Percentiles rank a stretch among this genome's conserved stretches.
Evolutionary conservation across 2,329 filamentous ascomycete species (phyloP).

Genomic region (Emydomyces testavorans): DNA sequence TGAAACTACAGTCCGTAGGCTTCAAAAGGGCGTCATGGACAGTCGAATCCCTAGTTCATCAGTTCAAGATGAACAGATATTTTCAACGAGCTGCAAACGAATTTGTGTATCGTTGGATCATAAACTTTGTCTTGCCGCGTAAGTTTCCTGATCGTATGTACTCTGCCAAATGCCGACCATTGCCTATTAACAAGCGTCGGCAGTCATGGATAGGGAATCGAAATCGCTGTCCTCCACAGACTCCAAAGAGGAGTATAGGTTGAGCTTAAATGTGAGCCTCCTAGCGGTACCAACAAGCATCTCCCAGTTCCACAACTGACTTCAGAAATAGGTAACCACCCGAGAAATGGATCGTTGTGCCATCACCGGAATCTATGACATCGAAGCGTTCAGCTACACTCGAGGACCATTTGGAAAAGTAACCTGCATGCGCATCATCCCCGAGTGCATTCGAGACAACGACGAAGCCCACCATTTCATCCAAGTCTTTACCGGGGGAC

Average conservation of each 20-base stretch:
- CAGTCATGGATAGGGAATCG: slow-evolving; percentile 7
- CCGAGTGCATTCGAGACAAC: not conserved
- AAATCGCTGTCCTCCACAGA: not conserved
- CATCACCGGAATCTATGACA: slow-evolving; percentile 3
- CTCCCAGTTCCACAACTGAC: not conserved
- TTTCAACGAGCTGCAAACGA: not conserved
- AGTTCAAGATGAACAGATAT: not conserved
- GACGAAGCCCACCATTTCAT: not conserved
- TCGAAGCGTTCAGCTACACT: not conserved
- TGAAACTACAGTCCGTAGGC: not conserved
- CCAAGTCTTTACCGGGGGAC: slow-evolving; percentile 9
- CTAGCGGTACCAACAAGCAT: not conserved
- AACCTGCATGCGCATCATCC: slow-evolving; percentile 8
- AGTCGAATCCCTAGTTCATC: not conserved
- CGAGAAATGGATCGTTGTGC: slow-evolving; percentile 7
- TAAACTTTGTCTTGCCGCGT: slow-evolving; percentile 10
- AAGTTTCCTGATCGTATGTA: not conserved
- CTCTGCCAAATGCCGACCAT: not conserved
- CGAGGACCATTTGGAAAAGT: not conserved
- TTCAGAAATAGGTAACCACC: not conserved
- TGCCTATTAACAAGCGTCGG: not conserved
- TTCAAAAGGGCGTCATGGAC: not conserved
- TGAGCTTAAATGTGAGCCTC: not conserved
- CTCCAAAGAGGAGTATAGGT: not conserved
- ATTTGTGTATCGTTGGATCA: slow-evolving; percentile 3